These are phyloP conservation scores for Triticum dicoccoides DNA, from an alignment of 176 grass and related monocot species.

Conservation along the genomic window DNA sequence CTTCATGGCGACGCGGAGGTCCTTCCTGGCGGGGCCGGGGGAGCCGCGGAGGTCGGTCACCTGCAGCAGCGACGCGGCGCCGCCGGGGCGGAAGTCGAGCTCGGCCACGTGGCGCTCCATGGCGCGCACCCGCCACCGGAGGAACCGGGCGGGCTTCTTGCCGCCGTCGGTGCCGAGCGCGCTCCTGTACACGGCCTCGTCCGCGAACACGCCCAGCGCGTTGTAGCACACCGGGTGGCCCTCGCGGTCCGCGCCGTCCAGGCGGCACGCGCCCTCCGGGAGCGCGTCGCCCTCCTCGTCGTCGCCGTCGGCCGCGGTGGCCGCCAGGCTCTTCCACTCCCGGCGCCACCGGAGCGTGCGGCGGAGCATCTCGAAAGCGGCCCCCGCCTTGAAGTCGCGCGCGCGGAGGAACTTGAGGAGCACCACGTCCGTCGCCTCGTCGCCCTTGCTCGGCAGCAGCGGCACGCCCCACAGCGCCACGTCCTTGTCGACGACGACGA, in stretches of 20 bases:
- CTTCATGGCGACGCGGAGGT: slow-evolving; percentile 67
- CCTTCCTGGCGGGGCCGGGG: slow-evolving; percentile 76
- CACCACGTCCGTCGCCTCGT: slow-evolving; percentile 62
- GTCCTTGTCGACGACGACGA: slow-evolving; percentile 37
- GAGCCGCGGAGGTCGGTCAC: slow-evolving; percentile 70
- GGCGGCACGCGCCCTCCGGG: slow-evolving; percentile 51
- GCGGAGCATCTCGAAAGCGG: slow-evolving; percentile 84
- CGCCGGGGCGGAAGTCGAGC: slow-evolving; percentile 72
- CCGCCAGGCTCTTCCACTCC: slow-evolving; percentile 46
- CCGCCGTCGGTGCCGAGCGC: slow-evolving; percentile 68
- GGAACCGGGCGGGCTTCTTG: slow-evolving; percentile 49
- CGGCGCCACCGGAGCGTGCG: slow-evolving; percentile 72
- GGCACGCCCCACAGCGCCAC: slow-evolving; percentile 82
- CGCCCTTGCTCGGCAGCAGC: slow-evolving; percentile 70
- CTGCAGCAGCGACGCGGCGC: slow-evolving; percentile 77
- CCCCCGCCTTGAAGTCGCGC: slow-evolving; percentile 89
- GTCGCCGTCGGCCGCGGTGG: background rate
- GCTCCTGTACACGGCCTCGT: slow-evolving; percentile 54
- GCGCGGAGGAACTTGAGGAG: slow-evolving; percentile 99
- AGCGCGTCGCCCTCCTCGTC: background rate
- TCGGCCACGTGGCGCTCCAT: slow-evolving; percentile 79
- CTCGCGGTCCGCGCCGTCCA: slow-evolving; percentile 74
- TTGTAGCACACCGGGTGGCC: slow-evolving; percentile 98
- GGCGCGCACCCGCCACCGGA: slow-evolving; percentile 71
- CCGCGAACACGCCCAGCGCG: slow-evolving; percentile 56